Percentiles rank a stretch among this genome's conserved stretches.
These are phyloP conservation scores for Piper longum DNA, from an alignment of 164 flowering plant species.

Conservation along the genomic window DNA sequence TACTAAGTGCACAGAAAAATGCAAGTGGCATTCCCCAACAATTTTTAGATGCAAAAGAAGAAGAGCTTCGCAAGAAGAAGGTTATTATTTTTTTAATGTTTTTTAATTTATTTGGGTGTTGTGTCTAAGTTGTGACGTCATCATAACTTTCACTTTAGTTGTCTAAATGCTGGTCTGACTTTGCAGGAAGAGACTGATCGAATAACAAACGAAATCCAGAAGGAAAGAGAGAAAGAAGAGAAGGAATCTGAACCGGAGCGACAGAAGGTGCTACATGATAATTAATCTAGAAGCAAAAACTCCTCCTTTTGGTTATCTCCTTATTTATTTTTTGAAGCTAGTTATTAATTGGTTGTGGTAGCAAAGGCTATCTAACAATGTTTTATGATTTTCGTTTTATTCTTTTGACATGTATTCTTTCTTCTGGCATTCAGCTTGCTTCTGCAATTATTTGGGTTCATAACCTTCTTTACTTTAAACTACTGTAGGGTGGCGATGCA, in stretches of 20 bases:
- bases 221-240: slow-evolving; percentile 53
- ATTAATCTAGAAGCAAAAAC: not conserved
- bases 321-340: not conserved
- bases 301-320: not conserved
- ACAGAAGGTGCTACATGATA: slow-evolving; percentile 24
- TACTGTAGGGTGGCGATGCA: slow-evolving; percentile 80
- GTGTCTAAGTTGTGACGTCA: not conserved
- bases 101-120: not conserved
- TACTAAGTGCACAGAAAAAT: slow-evolving; percentile 82
- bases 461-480: slow-evolving; percentile 98
- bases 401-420: slow-evolving; percentile 47
- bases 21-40: slow-evolving; percentile 94
- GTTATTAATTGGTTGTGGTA: not conserved
- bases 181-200: slow-evolving; percentile 66
- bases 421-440: slow-evolving; percentile 85
- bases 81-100: slow-evolving; percentile 14
- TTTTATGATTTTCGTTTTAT: slow-evolving; percentile 11
- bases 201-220: slow-evolving; percentile 56
- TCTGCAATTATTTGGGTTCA: slow-evolving; percentile 99
- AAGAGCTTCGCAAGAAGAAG: slow-evolving; percentile 71
- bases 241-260: slow-evolving; percentile 27
- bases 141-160: not conserved
- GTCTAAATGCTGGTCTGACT: not conserved
- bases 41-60: slow-evolving; percentile 89
- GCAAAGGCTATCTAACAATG: not conserved